These are phyloP conservation scores for Suillus brevipes DNA, from an alignment of 768 basidiomycete species.

Conservation along the genomic window DNA sequence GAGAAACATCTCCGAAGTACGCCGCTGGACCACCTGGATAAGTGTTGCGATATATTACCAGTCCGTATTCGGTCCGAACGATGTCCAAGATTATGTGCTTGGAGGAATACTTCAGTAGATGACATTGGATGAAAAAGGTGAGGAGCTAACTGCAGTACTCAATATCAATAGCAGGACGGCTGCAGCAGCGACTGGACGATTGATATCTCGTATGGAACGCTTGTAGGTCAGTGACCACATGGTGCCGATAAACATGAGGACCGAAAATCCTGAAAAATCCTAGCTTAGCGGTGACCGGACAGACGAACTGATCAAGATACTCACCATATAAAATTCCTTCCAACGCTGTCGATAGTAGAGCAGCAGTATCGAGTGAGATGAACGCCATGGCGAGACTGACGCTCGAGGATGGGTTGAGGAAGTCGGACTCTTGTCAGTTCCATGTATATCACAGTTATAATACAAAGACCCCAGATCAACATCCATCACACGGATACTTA, in stretches of 20 bases:
- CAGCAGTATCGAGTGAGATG: not conserved
- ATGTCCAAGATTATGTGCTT: constrained; percentile 18
- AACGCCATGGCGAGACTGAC: not conserved
- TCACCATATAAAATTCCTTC: not conserved
- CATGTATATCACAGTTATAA: not conserved
- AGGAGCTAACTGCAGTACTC: constrained; percentile 21
- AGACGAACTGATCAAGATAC: not conserved
- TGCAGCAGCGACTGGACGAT: constrained; percentile 16
- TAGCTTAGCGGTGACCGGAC: not conserved
- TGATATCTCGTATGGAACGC: constrained; percentile 1
- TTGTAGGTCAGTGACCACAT: not conserved
- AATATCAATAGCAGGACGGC: constrained; percentile 20
- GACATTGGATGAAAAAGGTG: not conserved
- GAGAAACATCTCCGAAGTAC: constrained; percentile 15
- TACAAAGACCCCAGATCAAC: not conserved
- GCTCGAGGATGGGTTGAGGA: not conserved
- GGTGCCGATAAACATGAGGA: not conserved
- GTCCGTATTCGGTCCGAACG: constrained; percentile 17
- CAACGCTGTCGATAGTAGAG: not conserved
- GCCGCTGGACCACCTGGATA: constrained; percentile 23
- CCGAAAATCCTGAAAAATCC: not conserved
- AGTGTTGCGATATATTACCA: constrained; percentile 20
- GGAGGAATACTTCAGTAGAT: not conserved
- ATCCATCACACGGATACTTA: too few relatives aligned
- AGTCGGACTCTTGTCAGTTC: not conserved